Conservation (phyloP, 805 yeast genomes). For the Candida pseudoglaebosa region DNA sequence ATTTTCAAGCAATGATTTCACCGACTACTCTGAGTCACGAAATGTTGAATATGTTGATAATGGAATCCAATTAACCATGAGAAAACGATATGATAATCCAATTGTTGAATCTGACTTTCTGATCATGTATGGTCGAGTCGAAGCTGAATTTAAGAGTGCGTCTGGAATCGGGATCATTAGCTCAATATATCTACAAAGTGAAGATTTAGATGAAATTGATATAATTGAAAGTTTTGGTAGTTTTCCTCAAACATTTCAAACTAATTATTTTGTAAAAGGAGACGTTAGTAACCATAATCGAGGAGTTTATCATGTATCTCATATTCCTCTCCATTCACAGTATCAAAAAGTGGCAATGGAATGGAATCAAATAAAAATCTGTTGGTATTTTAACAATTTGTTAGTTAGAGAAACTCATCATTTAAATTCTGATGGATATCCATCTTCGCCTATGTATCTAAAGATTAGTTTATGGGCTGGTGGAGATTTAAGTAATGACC, state of each 20-base stretch:
- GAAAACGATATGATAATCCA: slow-evolving; percentile 29
- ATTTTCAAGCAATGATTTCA: slow-evolving; percentile 6
- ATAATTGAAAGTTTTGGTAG: slow-evolving; percentile 38
- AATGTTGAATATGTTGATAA: slow-evolving; percentile 10
- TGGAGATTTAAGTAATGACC: slow-evolving; percentile 29
- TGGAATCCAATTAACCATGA: slow-evolving; percentile 13
- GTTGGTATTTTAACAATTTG: slow-evolving; percentile 28
- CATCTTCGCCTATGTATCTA: slow-evolving; percentile 34
- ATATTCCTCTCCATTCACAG: slow-evolving; percentile 19
- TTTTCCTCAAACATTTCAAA: slow-evolving; percentile 25
- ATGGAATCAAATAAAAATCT: slow-evolving; percentile 31
- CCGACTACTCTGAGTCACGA: slow-evolving; percentile 5
- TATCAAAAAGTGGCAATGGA: slow-evolving; percentile 30
- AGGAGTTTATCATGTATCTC: slow-evolving; percentile 26
- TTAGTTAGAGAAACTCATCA: slow-evolving; percentile 20
- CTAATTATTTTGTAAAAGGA: slow-evolving; percentile 40
- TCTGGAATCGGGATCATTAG: slow-evolving; percentile 34
- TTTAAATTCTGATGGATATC: slow-evolving; percentile 25
- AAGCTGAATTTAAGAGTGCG: slow-evolving; percentile 31
- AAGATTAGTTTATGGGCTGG: slow-evolving; percentile 41
- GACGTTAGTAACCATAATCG: slow-evolving; percentile 31
- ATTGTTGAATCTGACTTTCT: slow-evolving; percentile 24
- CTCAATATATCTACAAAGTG: slow-evolving; percentile 38
- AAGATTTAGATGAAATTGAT: slow-evolving; percentile 42
- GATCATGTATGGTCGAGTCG: slow-evolving; percentile 34